These are phyloP conservation scores for Neonectria hederae DNA, from an alignment of 2,329 filamentous ascomycete species.

Conservation along the genomic window DNA sequence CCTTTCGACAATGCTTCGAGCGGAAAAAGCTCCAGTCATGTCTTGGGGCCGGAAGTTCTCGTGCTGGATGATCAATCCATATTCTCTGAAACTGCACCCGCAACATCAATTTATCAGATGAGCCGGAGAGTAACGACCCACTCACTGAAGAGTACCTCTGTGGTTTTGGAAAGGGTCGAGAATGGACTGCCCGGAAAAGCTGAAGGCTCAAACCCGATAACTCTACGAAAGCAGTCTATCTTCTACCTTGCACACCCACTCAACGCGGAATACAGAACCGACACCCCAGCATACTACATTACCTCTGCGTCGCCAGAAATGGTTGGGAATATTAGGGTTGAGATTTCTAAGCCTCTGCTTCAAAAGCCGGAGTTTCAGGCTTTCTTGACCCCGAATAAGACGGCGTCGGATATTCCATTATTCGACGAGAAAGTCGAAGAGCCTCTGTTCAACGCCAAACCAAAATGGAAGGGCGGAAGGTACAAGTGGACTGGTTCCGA, in stretches of 20 bases:
- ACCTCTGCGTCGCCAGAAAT: constrained; percentile 22
- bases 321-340: constrained; percentile 23
- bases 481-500: constrained; percentile 24
- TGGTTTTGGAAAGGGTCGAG: constrained; percentile 25
- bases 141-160: constrained; percentile 16
- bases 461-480: constrained; percentile 5
- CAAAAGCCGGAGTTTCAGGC: constrained; percentile 12
- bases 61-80: constrained; percentile 23
- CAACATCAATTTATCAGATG: constrained; percentile 24
- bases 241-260: constrained; percentile 28
- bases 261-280: background rate
- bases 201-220: background rate
- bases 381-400: constrained; percentile 13
- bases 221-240: constrained; percentile 2
- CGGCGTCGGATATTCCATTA: constrained; percentile 11
- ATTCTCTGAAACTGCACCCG: constrained; percentile 5
- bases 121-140: constrained; percentile 12
- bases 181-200: background rate
- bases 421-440: constrained; percentile 3
- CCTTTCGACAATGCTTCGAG: too few relatives aligned
- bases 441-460: constrained; percentile 19
- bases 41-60: background rate
- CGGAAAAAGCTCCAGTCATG: background rate
- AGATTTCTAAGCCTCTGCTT: rapidly evolving
- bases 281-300: constrained; percentile 23